phyloP scores from a whole-genome alignment of 78 protist species.

The Dictyostelium purpureum region DNA sequence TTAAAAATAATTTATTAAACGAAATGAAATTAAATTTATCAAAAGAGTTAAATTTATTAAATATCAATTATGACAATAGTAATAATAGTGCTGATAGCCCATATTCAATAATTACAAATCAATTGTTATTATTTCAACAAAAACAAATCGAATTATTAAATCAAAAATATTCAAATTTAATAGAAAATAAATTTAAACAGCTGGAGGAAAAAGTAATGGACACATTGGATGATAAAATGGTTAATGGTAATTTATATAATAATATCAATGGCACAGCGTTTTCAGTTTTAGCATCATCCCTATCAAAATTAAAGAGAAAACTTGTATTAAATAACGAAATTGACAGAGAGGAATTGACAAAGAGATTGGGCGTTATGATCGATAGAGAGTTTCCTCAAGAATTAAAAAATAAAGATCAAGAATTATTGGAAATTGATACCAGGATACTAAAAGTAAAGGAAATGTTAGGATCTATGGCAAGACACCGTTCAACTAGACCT shows the following conservation, averaged over 20 bases:
- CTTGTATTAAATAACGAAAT: constrained; percentile 36
- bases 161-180: neutral
- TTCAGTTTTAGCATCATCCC: constrained; percentile 4
- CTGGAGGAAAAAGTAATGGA: constrained; percentile 2
- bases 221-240: neutral
- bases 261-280: neutral
- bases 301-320: constrained; percentile 55
- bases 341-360: neutral
- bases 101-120: neutral
- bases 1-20: neutral
- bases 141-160: constrained; percentile 45
- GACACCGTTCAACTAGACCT: constrained; percentile 10
- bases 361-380: neutral
- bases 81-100: neutral
- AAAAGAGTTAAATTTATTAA: neutral
- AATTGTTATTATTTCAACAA: constrained; percentile 5
- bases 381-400: constrained; percentile 59
- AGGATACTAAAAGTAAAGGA: constrained; percentile 44
- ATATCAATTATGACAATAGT: neutral
- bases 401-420: constrained; percentile 53
- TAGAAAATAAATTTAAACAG: constrained; percentile 8
- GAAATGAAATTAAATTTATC: neutral
- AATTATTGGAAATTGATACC: constrained; percentile 42
- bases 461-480: constrained; percentile 20
- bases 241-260: neutral